Base-by-base conservation (phyloP, 2,329 filamentous ascomycete genomes). In the Verticillium longisporum region DNA sequence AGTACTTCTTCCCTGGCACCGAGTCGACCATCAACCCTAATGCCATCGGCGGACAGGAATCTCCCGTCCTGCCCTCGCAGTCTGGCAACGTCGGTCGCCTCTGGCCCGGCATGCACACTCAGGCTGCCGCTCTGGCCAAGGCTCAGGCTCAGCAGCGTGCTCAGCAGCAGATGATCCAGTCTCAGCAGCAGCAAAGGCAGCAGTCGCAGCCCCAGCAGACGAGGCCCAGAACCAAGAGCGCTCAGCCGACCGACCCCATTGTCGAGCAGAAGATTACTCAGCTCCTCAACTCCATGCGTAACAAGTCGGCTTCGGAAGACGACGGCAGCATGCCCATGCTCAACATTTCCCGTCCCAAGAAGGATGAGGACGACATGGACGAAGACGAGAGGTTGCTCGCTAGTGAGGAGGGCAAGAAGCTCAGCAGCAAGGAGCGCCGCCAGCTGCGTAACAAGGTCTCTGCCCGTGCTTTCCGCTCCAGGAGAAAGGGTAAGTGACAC, bases 361-460 rank as follows among this genome's bases (percentile, higher is more conserved):
- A 98, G 82, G 92, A 97, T 55, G 93, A 98, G 70, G 93, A 97
- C 64, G 94, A 98, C 59, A 98, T 99, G 94, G 95, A 99, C 68
- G 94, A 97, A 74, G 95, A 98, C 69, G 95, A 98, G 81, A 85
- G 91, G 67, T 82, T 97, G 10, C 82, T 97, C 26, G 92, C 92
- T n/a, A 97, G 92, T 63, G 95, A 99, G 70, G 94, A 97, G 77
- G 95, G 94, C 70, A 99, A 99, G 88, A 97, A 97, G 81, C 84
- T 99, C n/a, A 95, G 88, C 77, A 96, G 92, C 81, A 98, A 98
- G 79, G 93, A 98, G 77, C 88, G 95, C 63, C 88, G 95, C 67
- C 95, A 98, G 76, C 84, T 99, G n/a, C 87, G 95, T 66, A 99
- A 99, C 84, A 99, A 99, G 79, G 95, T 99, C 4, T 99, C 95